phyloP scores from a whole-genome alignment of 2,329 filamentous ascomycete species.

The Cylindrodendrum hubeiense region DNA sequence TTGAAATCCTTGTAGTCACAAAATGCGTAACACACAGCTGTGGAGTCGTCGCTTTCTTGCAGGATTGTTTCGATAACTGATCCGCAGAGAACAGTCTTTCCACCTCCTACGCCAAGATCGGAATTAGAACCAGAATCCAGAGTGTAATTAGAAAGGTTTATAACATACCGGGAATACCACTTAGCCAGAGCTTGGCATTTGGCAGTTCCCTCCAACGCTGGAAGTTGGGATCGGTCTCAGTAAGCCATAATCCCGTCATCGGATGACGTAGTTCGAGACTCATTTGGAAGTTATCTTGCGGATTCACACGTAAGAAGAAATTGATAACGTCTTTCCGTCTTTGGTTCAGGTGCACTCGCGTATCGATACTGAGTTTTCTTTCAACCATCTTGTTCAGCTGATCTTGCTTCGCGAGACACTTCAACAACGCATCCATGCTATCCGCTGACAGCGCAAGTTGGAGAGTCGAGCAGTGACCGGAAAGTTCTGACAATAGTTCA shows the following conservation, averaged over 20 bases:
- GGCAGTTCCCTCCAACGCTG: background rate
- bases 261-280: background rate
- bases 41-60: background rate
- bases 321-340: background rate
- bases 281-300: constrained; percentile 4
- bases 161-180: background rate
- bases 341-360: background rate
- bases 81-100: background rate
- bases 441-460: constrained; percentile 8
- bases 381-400: background rate
- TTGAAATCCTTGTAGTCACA: constrained; percentile 22
- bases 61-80: background rate
- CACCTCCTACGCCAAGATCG: background rate
- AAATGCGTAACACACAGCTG: background rate
- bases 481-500: background rate
- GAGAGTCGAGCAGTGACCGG: background rate
- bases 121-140: background rate
- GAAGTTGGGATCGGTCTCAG: background rate
- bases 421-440: constrained; percentile 5
- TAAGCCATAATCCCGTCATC: constrained; percentile 10
- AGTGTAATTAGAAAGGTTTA: background rate
- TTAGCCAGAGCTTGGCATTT: constrained; percentile 2
- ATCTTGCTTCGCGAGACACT: constrained; percentile 7
- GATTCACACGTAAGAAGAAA: constrained; percentile 1
- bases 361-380: background rate